Percentiles rank a stretch among this genome's conserved stretches.
phyloP scores from a whole-genome alignment of 306 rosid genomes.

The Cucumis sativus region DNA sequence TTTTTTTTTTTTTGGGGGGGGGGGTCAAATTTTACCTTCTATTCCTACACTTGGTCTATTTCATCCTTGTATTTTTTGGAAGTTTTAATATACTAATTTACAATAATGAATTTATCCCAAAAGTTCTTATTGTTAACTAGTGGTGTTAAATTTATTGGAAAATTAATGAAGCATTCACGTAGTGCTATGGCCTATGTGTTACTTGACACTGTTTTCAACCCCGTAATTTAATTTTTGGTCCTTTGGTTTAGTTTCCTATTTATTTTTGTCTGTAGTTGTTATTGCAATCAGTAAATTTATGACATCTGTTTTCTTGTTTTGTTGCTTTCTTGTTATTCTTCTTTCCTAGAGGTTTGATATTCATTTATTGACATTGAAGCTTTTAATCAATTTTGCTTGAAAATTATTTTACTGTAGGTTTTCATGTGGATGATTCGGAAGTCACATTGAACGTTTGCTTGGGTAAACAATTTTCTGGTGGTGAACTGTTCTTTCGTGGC shows the following conservation, averaged over 20 bases:
- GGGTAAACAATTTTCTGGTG: conserved; percentile 77
- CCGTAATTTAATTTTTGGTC: background rate
- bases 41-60: background rate
- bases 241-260: background rate
- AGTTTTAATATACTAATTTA: background rate
- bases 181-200: background rate
- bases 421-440: conserved; percentile 94
- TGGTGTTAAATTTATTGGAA: background rate
- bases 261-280: background rate
- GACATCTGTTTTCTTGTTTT: background rate
- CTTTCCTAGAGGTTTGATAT: background rate
- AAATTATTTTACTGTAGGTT: conserved; percentile 45
- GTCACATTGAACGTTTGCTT: conserved; percentile 86
- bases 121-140: background rate
- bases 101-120: background rate
- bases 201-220: background rate
- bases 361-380: background rate
- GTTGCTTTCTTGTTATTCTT: background rate
- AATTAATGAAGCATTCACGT: background rate
- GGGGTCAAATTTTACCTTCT: background rate
- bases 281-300: background rate
- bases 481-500: conserved; percentile 83
- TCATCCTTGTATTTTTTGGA: background rate
- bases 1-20: too few species aligned
- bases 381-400: background rate